Evolutionary conservation across 2,329 filamentous ascomycete species (phyloP), one percentile per base, ranked within the genome.

Genomic region (Colletotrichum sublineola): DNA sequence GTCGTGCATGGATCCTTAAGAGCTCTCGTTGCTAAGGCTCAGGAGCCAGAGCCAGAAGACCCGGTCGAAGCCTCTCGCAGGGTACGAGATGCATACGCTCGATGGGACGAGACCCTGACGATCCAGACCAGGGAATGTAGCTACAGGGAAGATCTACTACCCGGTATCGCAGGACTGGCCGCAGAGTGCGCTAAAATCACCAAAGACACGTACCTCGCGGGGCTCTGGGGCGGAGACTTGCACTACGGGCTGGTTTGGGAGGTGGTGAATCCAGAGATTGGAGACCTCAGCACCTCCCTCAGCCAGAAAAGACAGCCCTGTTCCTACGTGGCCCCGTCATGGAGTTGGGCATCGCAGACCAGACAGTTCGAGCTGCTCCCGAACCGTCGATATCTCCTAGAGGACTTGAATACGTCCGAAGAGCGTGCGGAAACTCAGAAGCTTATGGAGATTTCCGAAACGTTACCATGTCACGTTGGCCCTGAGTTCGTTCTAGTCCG

Each of bases 261-360:
- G 18, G 24, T 48, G 1, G 6, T n/a, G 1, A 29, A 40, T 7
- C 56, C 64, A 1, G 31, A 33, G 1, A 7, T 36, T n/a, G 64
- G 64, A 4, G 44, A 40, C 7, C 36, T 61, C 5, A 33, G 40
- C 8, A 29, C 44, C 31, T 9, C 33, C 2, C 52, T 61, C 0
- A 6, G 4, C 2, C 33, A 18, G 4, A 42, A 50, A 18, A 33
- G 15, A 14, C 1, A 36, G 3, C 15, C 44, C 1, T 1, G n/a
- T 6, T 56, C 64, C 9, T 67, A 67, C 36, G 24, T 67, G 5
- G 64, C 55, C 3, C 64, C 64, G 18, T 61, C 64, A 5, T 53
- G 64, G 64, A 67, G 64, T 33, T 67, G 64, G 64, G 56, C 56
- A 6, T 67, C 64, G 31, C 64, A 38, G 3, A 40, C 36, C 15